Conservation (phyloP, 1,139 yeast species). For the Protomyces lactucae-debilis region DNA sequence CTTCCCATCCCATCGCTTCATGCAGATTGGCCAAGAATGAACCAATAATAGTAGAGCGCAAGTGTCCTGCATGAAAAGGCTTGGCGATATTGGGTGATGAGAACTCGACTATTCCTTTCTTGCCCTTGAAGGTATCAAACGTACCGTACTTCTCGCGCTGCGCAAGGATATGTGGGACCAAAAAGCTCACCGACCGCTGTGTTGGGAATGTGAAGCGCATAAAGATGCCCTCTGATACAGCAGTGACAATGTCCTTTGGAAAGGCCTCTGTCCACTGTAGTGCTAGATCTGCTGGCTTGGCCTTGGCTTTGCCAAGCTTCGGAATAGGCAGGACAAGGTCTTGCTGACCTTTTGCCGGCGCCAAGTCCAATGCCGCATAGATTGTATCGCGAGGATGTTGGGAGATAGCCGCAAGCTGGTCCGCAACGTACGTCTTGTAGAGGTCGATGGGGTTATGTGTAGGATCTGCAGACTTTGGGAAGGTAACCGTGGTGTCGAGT, state of each 20-base stretch:
- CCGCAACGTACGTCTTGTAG: conserved; percentile 81
- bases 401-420: conserved; percentile 66
- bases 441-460: conserved; percentile 70
- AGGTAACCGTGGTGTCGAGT: background rate
- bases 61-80: conserved; percentile 99
- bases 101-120: conserved; percentile 77
- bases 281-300: conserved; percentile 79
- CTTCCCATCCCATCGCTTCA: conserved; percentile 87
- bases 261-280: conserved; percentile 62
- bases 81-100: conserved; percentile 98
- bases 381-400: conserved; percentile 66
- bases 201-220: conserved; percentile 82
- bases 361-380: conserved; percentile 84
- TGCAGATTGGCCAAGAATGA: conserved; percentile 90
- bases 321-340: conserved; percentile 91
- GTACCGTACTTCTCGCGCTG: conserved; percentile 65
- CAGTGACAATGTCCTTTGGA: conserved; percentile 47
- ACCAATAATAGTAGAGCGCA: conserved; percentile 96
- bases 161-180: conserved; percentile 64
- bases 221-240: conserved; percentile 61
- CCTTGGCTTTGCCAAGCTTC: conserved; percentile 82
- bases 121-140: conserved; percentile 66
- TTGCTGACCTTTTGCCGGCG: conserved; percentile 63
- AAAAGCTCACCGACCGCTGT: conserved; percentile 58
- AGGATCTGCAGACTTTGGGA: conserved; percentile 57